A percentile compares a stretch with the other conserved stretches of the same genome.
Evolutionary conservation across 2,329 filamentous ascomycete genomes (phyloP).

Genomic region (Aspergillus hiratsukae): DNA sequence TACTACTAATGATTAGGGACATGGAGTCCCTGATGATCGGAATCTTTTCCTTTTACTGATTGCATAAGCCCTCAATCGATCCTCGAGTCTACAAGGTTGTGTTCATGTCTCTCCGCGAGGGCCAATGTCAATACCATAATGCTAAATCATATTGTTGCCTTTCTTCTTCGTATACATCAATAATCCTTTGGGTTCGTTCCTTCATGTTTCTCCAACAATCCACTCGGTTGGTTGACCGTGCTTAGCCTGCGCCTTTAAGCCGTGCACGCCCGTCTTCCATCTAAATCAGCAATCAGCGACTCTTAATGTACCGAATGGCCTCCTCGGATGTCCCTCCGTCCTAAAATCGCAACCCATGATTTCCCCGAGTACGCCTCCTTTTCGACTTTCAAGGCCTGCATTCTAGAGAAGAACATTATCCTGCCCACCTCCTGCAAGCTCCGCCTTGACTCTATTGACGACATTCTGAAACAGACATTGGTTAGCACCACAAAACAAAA

Average conservation of each 20-base stretch:
- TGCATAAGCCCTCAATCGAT: neutral
- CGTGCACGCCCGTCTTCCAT: neutral
- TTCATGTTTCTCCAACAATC: neutral
- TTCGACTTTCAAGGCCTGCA: neutral
- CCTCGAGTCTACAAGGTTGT: neutral
- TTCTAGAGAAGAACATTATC: neutral
- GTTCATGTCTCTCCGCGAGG: neutral
- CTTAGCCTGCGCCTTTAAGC: neutral
- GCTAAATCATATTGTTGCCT: neutral
- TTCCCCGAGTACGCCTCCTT: neutral
- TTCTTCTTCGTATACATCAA: neutral
- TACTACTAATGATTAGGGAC: neutral
- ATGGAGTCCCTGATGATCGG: neutral
- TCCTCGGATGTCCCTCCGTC: neutral
- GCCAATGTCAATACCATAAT: neutral
- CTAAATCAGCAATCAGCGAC: neutral
- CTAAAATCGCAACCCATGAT: neutral
- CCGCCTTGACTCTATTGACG: neutral
- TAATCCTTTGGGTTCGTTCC: neutral
- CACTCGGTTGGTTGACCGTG: neutral
- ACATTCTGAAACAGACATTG: neutral
- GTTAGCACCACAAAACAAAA: neutral
- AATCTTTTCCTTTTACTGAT: neutral
- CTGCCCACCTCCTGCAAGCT: neutral
- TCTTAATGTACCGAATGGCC: neutral